Conservation (phyloP, 192 early-diverging fungal genomes). For the Coemansia sp. region DNA sequence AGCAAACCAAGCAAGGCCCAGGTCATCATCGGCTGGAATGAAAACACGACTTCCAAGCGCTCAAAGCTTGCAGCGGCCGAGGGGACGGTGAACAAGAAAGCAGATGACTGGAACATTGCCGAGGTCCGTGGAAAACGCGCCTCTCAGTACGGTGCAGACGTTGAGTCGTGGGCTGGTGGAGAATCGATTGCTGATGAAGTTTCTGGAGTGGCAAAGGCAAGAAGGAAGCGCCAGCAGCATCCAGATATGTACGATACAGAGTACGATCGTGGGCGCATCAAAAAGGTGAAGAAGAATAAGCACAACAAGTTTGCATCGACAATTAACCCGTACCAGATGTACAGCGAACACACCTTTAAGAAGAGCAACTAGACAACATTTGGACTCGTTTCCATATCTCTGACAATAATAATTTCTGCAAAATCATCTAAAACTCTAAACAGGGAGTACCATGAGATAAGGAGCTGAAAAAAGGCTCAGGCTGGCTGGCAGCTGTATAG, state of each 20-base stretch:
- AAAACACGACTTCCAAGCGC: conserved; percentile 51
- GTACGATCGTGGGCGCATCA: conserved; percentile 72
- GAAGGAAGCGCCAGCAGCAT: conserved; percentile 57
- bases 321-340: conserved; percentile 51
- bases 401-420: no score
- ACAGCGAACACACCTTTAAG: conserved; percentile 34
- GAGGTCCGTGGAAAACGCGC: conserved; percentile 40
- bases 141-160: conserved; percentile 57
- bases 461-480: no score
- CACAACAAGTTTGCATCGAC: conserved; percentile 39
- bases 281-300: conserved; percentile 70
- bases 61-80: conserved; percentile 50
- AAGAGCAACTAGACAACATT: background rate
- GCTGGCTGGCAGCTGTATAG: no score
- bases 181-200: conserved; percentile 38
- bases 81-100: conserved; percentile 12
- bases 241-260: conserved; percentile 66
- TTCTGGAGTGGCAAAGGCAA: conserved; percentile 15
- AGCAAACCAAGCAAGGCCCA: conserved; percentile 12
- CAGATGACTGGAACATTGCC: conserved; percentile 43
- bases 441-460: no score
- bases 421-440: no score
- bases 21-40: conserved; percentile 48
- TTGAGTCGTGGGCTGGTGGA: conserved; percentile 55
- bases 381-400: background rate